Base-by-base conservation (phyloP, 225 moss, liverwort and hornwort species). In the Sphagnum tenellum region DNA sequence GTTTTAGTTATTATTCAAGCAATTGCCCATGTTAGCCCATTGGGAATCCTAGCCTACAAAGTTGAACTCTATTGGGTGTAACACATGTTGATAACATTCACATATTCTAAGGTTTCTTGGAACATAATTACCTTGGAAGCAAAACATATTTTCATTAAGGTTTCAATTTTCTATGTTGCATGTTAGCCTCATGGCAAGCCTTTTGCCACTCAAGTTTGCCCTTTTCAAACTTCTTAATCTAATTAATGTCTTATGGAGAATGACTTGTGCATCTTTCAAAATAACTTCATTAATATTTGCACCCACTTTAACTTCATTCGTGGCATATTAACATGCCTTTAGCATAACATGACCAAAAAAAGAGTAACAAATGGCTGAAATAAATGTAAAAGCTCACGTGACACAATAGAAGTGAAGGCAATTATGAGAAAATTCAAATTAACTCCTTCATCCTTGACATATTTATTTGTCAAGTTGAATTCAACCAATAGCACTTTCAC, bases 61-160 rank as follows among this genome's bases (percentile, higher is more conserved):
- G 2, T 8, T 59, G 58, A 5, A 59, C 2, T 59, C 1, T 59
- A 2, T 29, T 12, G 11, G 9, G n/a, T 12, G 5, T 59, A 2
- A 59, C 58, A 59, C 2, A 59, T 59, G 14, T 8, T 59, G 5
- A 59, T 59, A 5, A n/a, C 58, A 59, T 7, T 59, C 8, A n/a
- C 58, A 59, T 59, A 58, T 12, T 58, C 58, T n/a, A 55, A 59
- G 12, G 58, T 59, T n/a, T 59, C 58, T 59, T 59, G 58, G 58
- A 59, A 59, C n/a, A 59, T 5, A 29, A 59, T 59, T 7, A 59
- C 58, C 12, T 59, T 59, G 58, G 58, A 59, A n/a, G 2, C 58
- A 59, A 59, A 59, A 7, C 58, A 8, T 12, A n/a, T 59, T n/a
- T 2, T 59, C 58, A 59, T 12, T 12, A 5, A 2, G 58, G n/a